Evolutionary conservation across 495 filamentous ascomycete species (phyloP).

Genomic region (Parathielavia appendiculata): DNA sequence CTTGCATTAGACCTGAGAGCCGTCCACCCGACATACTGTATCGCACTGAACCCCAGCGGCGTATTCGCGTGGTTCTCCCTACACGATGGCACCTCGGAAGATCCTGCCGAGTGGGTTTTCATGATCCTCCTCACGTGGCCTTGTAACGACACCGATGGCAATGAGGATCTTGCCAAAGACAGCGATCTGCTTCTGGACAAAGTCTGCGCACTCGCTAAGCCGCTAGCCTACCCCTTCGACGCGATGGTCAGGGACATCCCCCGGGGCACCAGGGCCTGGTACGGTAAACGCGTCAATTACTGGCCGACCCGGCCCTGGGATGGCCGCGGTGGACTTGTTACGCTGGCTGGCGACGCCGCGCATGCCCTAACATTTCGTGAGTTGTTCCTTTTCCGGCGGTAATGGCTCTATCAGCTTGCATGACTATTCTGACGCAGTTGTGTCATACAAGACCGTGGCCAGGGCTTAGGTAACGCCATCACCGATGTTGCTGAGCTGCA

Average conservation of each 20-base stretch:
- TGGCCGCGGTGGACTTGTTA: slow-evolving; percentile 37
- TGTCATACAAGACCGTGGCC: slow-evolving; percentile 37
- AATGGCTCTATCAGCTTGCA: no score
- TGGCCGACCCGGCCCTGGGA: slow-evolving; percentile 40
- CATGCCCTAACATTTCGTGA: slow-evolving; percentile 47
- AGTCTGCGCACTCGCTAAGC: slow-evolving; percentile 8
- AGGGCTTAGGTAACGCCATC: slow-evolving; percentile 47
- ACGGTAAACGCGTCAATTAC: slow-evolving; percentile 16
- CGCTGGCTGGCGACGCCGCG: slow-evolving; percentile 48
- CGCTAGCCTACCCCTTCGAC: slow-evolving; percentile 21
- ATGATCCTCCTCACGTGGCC: slow-evolving; percentile 25
- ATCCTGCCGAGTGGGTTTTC: slow-evolving; percentile 26
- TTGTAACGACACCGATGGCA: slow-evolving; percentile 4
- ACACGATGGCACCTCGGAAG: slow-evolving; percentile 18
- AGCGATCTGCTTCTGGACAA: slow-evolving; percentile 12
- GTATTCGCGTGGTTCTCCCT: slow-evolving; percentile 16
- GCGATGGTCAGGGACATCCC: slow-evolving; percentile 21
- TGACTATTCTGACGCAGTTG: background rate
- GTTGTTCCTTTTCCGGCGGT: background rate
- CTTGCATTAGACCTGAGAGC: slow-evolving; percentile 23
- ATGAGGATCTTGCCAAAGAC: slow-evolving; percentile 3
- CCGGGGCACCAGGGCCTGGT: slow-evolving; percentile 12
- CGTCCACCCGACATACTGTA: slow-evolving; percentile 29
- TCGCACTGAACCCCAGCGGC: slow-evolving; percentile 28
- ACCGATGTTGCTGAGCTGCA: slow-evolving; percentile 38